These are phyloP conservation scores for Arachis hypogaea DNA, from an alignment of 306 rosid species.

Conservation along the genomic window DNA sequence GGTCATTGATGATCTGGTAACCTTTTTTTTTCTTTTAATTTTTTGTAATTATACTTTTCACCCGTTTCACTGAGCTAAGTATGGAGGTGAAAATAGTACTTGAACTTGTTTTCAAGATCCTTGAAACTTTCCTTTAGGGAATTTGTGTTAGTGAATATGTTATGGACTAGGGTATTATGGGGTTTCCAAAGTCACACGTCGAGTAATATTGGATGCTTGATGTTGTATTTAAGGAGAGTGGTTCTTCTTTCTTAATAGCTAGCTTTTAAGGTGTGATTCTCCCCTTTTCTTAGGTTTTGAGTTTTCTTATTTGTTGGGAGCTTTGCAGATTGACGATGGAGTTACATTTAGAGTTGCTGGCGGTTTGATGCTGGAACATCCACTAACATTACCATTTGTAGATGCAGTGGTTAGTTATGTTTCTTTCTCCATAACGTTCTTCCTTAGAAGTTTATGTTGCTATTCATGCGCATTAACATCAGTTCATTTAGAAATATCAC, in stretches of 20 bases:
- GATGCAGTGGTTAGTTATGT: slow-evolving; percentile 79
- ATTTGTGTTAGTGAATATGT: slow-evolving; percentile 44
- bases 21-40: neutral
- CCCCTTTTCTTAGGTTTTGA: slow-evolving; percentile 3
- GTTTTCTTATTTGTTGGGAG: slow-evolving; percentile 58
- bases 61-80: slow-evolving; percentile 48
- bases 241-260: no score
- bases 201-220: no score
- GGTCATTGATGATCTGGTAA: slow-evolving; percentile 80
- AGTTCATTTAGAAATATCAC: neutral
- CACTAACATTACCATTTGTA: slow-evolving; percentile 77
- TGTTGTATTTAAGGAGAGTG: no score
- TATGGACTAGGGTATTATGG: no score
- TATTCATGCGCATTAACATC: slow-evolving; percentile 10
- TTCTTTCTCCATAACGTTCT: slow-evolving; percentile 21
- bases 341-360: slow-evolving; percentile 78
- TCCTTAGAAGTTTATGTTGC: slow-evolving; percentile 5
- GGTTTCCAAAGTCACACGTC: no score
- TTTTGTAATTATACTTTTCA: slow-evolving; percentile 51
- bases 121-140: slow-evolving; percentile 33
- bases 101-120: slow-evolving; percentile 43
- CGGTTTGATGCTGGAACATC: slow-evolving; percentile 96
- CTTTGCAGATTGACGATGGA: slow-evolving; percentile 78
- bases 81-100: slow-evolving; percentile 61
- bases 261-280: no score